phyloP scores from a whole-genome alignment of 257 asterid species.

The Pogostemon cablin region DNA sequence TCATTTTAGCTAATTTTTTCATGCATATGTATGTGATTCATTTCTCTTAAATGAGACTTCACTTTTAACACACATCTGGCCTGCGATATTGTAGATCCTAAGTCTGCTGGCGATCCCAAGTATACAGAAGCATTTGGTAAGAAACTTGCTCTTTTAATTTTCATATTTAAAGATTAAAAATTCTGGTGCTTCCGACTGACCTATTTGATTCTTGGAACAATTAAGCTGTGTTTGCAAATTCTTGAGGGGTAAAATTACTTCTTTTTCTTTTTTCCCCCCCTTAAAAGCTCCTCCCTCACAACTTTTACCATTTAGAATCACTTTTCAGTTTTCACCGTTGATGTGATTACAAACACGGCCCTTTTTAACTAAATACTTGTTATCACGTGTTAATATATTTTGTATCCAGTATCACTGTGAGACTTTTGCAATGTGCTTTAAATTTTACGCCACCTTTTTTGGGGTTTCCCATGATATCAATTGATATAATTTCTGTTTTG shows the following conservation, averaged over 20 bases:
- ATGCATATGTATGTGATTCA: neutral
- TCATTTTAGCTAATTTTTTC: slow-evolving; percentile 19
- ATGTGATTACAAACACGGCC: neutral
- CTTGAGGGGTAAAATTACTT: too few relatives aligned
- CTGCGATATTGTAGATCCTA: slow-evolving; percentile 70
- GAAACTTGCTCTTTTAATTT: slow-evolving; percentile 40
- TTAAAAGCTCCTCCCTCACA: too few relatives aligned
- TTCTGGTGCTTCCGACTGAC: slow-evolving; percentile 11
- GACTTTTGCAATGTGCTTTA: neutral
- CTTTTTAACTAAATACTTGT: neutral
- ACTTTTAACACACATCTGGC: slow-evolving; percentile 28
- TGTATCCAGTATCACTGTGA: neutral
- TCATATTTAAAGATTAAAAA: slow-evolving; percentile 8
- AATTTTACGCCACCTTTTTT: neutral
- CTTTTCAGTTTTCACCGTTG: too few relatives aligned
- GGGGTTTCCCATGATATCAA: neutral
- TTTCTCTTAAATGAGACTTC: neutral
- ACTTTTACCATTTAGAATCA: too few relatives aligned
- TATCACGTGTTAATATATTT: neutral
- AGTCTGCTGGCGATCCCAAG: slow-evolving; percentile 76
- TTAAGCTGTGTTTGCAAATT: too few relatives aligned
- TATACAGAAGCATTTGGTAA: slow-evolving; percentile 76
- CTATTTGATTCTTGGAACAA: slow-evolving; percentile 7
- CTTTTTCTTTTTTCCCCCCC: too few relatives aligned
- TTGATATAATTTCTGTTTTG: neutral